Base-by-base conservation (phyloP, 306 rosid species). In the Citrullus mucosospermus region DNA sequence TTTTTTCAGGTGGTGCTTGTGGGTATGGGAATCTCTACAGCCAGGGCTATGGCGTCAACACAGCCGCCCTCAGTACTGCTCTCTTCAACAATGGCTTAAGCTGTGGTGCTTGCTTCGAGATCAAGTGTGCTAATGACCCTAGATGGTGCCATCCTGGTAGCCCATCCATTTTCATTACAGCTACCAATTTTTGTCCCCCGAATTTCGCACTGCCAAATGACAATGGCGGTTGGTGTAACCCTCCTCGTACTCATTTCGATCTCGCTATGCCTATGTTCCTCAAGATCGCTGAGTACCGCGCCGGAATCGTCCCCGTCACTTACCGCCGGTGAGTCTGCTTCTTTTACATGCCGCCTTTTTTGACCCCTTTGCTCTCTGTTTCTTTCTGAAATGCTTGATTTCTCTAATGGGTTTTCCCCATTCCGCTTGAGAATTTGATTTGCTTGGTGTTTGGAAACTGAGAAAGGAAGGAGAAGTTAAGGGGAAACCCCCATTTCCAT, bases 201-300 rank as follows among this genome's bases (percentile, higher is more conserved):
- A 95, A 95, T 85, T 95, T 61, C 22, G 99, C 99, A 70, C 92
- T 74, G 2, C 90, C 97, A 6, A 91, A 79, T 54, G 97, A 95
- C 82, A 84, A 95, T 81, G 99, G 99, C 55, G 99, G 99, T 2
- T 95, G 99, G 99, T 92, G 97, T 79, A 95, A 95, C 84, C 99
- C 99, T 22, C 99, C 99, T 15, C 87, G 99, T 15, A 78, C 90
- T 1, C 99, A 95, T 80, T 95, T 95, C 78, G 99, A 95, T 79
- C 99, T 95, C 17, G 97, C 99, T 78, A 95, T 95, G 99, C 99
- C 99, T 62, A 89, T 92, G 96, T 92, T 95, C 82, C 97, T 95
- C 80, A 91, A 95, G 85, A 89, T 95, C 85, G 99, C 99, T 18
- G 88, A 92, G 80, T 95, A 95, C 87, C 92, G 90, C 5, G 99